Conservation (phyloP, 345 rosid species). For the Lepidium didymum region DNA sequence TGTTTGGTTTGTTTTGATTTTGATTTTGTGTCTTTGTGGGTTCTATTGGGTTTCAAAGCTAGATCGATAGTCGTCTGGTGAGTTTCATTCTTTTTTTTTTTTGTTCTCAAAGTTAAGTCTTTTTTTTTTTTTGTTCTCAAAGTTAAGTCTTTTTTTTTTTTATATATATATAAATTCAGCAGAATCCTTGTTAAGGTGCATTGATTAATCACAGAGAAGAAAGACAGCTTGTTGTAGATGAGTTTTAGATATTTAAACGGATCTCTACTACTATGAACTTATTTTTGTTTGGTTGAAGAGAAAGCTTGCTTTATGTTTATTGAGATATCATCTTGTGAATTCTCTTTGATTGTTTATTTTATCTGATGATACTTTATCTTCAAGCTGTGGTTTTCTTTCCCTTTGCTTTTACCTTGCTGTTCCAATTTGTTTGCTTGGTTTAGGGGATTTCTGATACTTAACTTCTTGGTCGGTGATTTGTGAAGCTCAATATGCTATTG, state of each 20-base stretch:
- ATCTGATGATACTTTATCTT: conserved; percentile 18
- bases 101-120: neutral
- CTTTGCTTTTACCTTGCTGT: conserved; percentile 12
- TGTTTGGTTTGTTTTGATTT: neutral
- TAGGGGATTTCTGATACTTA: conserved; percentile 10
- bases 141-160: neutral
- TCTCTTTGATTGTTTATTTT: neutral
- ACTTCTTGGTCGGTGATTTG: conserved; percentile 10
- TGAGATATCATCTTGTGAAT: neutral
- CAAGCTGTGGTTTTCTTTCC: conserved; percentile 11
- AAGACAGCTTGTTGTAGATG: neutral
- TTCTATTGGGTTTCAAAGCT: neutral
- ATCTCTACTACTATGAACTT: conserved; percentile 3
- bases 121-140: neutral
- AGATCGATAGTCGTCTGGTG: conserved; percentile 19
- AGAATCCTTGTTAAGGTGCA: conserved; percentile 1
- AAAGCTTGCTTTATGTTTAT: neutral
- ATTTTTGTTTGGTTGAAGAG: neutral
- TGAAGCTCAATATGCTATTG: neutral
- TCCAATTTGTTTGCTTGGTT: conserved; percentile 4
- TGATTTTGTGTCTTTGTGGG: conserved; percentile 1
- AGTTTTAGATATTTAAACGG: conserved; percentile 7
- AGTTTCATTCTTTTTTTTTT: conserved; percentile 1
- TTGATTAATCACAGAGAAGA: neutral
- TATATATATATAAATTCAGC: neutral